phyloP scores from a whole-genome alignment of 164 flowering plant genomes.

The Kingdonia uniflora region DNA sequence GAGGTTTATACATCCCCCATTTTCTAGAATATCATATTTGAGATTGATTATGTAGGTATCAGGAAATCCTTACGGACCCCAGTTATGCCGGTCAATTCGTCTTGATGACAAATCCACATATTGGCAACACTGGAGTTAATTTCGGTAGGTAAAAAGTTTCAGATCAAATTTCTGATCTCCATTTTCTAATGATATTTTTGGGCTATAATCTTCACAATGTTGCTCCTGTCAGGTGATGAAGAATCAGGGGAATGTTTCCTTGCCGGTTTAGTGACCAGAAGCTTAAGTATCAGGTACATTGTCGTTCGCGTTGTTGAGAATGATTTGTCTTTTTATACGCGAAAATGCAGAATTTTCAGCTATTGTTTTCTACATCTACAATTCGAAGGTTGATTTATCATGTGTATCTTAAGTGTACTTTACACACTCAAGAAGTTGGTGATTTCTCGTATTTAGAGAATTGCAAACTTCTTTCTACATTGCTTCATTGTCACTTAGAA shows the following conservation, averaged over 20 bases:
- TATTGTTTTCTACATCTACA: too few species aligned
- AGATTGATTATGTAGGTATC: slow-evolving; percentile 44
- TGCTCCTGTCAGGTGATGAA: slow-evolving; percentile 49
- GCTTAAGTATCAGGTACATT: slow-evolving; percentile 59
- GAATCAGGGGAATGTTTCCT: slow-evolving; percentile 76
- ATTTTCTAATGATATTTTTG: neutral
- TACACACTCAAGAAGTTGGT: too few species aligned
- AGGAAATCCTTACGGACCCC: slow-evolving; percentile 86
- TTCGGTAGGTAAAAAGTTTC: slow-evolving; percentile 37
- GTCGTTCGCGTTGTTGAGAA: too few species aligned
- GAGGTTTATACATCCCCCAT: too few species aligned
- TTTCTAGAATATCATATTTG: neutral
- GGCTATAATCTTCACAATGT: too few species aligned
- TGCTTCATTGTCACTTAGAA: neutral
- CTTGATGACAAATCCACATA: slow-evolving; percentile 81
- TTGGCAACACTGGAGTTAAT: slow-evolving; percentile 85
- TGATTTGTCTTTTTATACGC: too few species aligned
- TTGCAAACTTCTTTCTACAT: too few species aligned
- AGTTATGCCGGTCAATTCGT: slow-evolving; percentile 94
- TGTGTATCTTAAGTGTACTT: too few species aligned
- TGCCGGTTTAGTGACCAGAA: slow-evolving; percentile 70
- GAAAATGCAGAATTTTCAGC: too few species aligned
- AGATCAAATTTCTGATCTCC: neutral
- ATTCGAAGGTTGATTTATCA: too few species aligned
- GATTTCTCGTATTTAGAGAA: too few species aligned